Base-by-base conservation (phyloP, 176 grass and related monocot genomes). In the Avena insularis region DNA sequence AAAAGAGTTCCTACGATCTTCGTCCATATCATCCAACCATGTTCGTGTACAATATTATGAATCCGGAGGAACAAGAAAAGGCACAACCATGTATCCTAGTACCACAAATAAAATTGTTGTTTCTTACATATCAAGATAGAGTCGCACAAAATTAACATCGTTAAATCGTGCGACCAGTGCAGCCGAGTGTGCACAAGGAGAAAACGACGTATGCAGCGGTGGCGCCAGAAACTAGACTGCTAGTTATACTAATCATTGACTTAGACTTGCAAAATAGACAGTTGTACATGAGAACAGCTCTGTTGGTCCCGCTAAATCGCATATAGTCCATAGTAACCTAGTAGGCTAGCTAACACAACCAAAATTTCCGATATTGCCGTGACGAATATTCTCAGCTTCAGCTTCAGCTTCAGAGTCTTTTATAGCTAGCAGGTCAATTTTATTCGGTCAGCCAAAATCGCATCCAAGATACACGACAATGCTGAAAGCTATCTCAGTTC, bases 401-500 rank as follows among this genome's bases (percentile, higher is more conserved):
- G n/a, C 50, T 86, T 82, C 51, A n/a, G 45, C 59, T 82, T 69
- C 80, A 40, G 33, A 74, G 82, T 70, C 80, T 83, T 77, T 71
- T 6, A 5, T 6, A 40, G 38, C 25, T 40, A 40, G 38, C 38
- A 40, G 69, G 87, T 71, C 47, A 87, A 82, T 81, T 85, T 88
- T 89, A 95, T 71, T 86, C 33, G 55, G 82, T 66, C 60, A 82
- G 54, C 82, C 45, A 11, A 75, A 83, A 85, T 66, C 45, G 21
- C 59, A 79, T 40, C 38, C 5, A 40, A 40, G 38, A 40, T 40
- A 40, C 6, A 40, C 79, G 80, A 63, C 23, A 6, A 9, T 47
- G 61, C 84, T 63, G 35, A 86, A 61, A 84, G 84, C 78, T 84
- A 79, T 88, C 83, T 77, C 84, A 90, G 63, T 75, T 73, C 64